phyloP scores from a whole-genome alignment of 345 rosid species.

The Hibiscus tridactylites region DNA sequence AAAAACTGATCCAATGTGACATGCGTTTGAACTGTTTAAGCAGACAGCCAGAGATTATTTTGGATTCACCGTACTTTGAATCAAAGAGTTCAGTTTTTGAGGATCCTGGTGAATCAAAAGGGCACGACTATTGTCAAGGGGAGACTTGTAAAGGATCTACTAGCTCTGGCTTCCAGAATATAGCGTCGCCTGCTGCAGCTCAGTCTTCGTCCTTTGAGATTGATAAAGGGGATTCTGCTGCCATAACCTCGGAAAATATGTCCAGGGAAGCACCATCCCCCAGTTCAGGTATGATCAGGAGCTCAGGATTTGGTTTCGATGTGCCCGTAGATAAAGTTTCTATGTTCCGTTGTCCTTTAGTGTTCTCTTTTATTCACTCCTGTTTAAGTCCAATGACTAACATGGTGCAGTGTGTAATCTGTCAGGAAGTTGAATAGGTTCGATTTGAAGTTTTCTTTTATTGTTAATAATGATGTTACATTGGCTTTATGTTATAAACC shows the following conservation, averaged over 20 bases:
- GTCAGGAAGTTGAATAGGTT: not conserved
- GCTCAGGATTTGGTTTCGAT: not conserved
- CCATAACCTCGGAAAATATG: slow-evolving; percentile 40
- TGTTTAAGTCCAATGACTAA: not conserved
- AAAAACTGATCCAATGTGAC: slow-evolving; percentile 95
- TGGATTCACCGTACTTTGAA: slow-evolving; percentile 69
- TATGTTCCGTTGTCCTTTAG: not conserved
- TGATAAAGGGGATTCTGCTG: slow-evolving; percentile 38
- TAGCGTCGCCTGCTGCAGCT: slow-evolving; percentile 55
- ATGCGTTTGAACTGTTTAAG: slow-evolving; percentile 74
- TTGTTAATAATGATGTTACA: not conserved
- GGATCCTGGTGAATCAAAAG: slow-evolving; percentile 53
- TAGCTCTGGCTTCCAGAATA: slow-evolving; percentile 46
- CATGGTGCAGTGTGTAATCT: not conserved
- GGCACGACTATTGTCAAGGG: slow-evolving; percentile 34
- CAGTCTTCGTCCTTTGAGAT: slow-evolving; percentile 56
- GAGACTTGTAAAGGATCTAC: slow-evolving; percentile 33
- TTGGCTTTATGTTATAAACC: not conserved
- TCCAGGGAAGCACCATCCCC: slow-evolving; percentile 80
- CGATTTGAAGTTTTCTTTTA: not conserved
- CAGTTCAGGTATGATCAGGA: slow-evolving; percentile 57
- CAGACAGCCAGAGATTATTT: slow-evolving; percentile 57
- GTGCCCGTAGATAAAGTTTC: not conserved
- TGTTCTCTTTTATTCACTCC: not conserved
- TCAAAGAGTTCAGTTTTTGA: slow-evolving; percentile 18